phyloP scores from a whole-genome alignment of 1,139 yeast species.

The Candida neerlandica region DNA sequence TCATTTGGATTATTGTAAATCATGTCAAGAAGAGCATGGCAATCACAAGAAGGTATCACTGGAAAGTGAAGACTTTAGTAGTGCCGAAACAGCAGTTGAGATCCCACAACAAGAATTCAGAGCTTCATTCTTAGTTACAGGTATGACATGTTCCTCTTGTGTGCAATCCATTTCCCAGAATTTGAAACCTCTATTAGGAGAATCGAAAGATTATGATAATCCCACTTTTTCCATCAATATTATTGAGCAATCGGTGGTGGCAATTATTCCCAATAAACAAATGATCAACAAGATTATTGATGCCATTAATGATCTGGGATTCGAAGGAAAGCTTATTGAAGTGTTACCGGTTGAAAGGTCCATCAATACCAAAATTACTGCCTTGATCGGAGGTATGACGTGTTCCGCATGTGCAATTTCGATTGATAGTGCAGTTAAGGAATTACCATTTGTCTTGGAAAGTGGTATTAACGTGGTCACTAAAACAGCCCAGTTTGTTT shows the following conservation, averaged over 20 bases:
- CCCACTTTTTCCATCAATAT: constrained; percentile 44
- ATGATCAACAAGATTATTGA: constrained; percentile 51
- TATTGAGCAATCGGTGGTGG: constrained; percentile 46
- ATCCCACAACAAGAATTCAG: constrained; percentile 32
- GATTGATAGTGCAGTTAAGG: constrained; percentile 50
- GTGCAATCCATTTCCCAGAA: constrained; percentile 48
- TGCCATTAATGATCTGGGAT: constrained; percentile 57
- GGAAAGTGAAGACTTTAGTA: constrained; percentile 14
- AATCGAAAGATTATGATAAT: constrained; percentile 21
- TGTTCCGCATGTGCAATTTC: constrained; percentile 73
- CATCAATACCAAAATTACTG: constrained; percentile 52
- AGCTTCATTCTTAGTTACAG: constrained; percentile 59
- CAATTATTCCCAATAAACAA: constrained; percentile 53
- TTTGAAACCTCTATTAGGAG: constrained; percentile 29
- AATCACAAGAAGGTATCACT: constrained; percentile 13
- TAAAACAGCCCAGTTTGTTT: constrained; percentile 61
- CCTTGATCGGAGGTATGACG: constrained; percentile 72
- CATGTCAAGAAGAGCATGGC: constrained; percentile 28
- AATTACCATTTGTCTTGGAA: constrained; percentile 55
- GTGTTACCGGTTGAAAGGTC: constrained; percentile 58
- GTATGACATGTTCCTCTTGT: constrained; percentile 71
- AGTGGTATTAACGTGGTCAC: constrained; percentile 58
- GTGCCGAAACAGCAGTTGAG: constrained; percentile 33
- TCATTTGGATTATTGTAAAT: constrained; percentile 36
- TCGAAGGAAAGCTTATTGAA: constrained; percentile 58